Evolutionary conservation across 2,329 filamentous ascomycete genomes (phyloP).

Genomic region (Fusarium pseudoanthophilum): DNA sequence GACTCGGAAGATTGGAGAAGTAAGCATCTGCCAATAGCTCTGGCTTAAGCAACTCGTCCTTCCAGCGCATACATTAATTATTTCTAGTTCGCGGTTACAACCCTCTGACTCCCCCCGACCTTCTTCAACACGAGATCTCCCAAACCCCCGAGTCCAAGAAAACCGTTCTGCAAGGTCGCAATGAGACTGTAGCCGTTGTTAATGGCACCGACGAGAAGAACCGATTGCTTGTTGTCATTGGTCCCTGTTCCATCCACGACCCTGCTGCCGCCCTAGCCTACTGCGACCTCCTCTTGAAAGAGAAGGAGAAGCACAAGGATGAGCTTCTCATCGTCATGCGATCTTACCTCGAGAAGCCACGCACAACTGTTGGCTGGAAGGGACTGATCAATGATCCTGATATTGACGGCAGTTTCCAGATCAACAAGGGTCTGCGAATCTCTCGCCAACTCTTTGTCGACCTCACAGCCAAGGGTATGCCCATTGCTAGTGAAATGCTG

Average conservation of each 20-base stretch:
- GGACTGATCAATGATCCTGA: conserved; percentile 98
- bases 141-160: conserved; percentile 66
- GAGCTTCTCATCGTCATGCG: conserved; percentile 97
- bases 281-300: conserved; percentile 81
- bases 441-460: conserved; percentile 93
- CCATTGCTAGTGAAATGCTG: conserved; percentile 96
- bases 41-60: not conserved
- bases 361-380: conserved; percentile 99
- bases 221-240: conserved; percentile 79
- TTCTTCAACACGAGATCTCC: conserved; percentile 92
- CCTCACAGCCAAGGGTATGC: conserved; percentile 91
- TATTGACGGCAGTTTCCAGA: conserved; percentile 98
- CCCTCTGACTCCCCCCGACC: conserved; percentile 89
- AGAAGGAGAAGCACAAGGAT: conserved; percentile 88
- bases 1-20: conserved; percentile 85
- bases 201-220: conserved; percentile 72
- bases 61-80: conserved; percentile 37
- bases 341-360: conserved; percentile 97
- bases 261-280: conserved; percentile 91
- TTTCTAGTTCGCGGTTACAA: conserved; percentile 84
- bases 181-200: conserved; percentile 75
- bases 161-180: conserved; percentile 70
- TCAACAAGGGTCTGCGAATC: conserved; percentile 93
- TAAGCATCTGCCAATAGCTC: conserved; percentile 56
- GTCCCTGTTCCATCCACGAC: conserved; percentile 97